phyloP scores from a whole-genome alignment of 2,329 filamentous ascomycete species.

The Apiospora pterosperma region DNA sequence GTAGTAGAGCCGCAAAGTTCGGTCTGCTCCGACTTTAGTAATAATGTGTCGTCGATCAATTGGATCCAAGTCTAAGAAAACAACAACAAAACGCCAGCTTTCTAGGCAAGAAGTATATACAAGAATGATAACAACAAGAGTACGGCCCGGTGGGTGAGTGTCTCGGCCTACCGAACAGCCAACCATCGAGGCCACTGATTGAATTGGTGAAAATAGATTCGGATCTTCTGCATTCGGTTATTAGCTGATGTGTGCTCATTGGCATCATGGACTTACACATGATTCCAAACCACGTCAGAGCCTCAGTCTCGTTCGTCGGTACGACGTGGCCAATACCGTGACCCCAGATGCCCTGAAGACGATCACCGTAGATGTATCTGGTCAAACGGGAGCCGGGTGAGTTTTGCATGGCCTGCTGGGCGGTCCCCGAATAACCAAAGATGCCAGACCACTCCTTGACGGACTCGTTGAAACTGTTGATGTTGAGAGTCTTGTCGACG shows the following conservation, averaged over 20 bases:
- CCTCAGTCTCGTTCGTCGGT: conserved; percentile 16
- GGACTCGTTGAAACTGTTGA: conserved; percentile 26
- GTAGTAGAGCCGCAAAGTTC: not conserved
- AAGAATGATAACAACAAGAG: not conserved
- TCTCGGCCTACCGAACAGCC: too few relatives aligned
- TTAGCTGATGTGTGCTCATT: not conserved
- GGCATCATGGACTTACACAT: not conserved
- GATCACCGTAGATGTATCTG: conserved; percentile 17
- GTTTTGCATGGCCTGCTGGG: conserved; percentile 11
- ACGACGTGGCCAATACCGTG: conserved; percentile 16
- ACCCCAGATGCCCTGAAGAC: conserved; percentile 18
- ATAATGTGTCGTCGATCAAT: too few relatives aligned
- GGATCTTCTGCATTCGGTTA: not conserved
- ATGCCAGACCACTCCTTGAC: conserved; percentile 36
- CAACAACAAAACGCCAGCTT: too few relatives aligned
- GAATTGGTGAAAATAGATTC: not conserved
- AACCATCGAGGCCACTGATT: not conserved
- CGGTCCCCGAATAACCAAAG: conserved; percentile 23
- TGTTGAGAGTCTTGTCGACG: conserved; percentile 25
- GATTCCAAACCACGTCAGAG: conserved; percentile 20
- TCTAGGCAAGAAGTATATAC: not conserved
- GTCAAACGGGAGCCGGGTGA: conserved; percentile 15
- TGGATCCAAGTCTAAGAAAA: too few relatives aligned
- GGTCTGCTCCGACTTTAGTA: too few relatives aligned
- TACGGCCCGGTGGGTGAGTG: not conserved